These are phyloP conservation scores for Dothistroma pini DNA, from an alignment of 2,329 filamentous ascomycete genomes.

Conservation along the genomic window DNA sequence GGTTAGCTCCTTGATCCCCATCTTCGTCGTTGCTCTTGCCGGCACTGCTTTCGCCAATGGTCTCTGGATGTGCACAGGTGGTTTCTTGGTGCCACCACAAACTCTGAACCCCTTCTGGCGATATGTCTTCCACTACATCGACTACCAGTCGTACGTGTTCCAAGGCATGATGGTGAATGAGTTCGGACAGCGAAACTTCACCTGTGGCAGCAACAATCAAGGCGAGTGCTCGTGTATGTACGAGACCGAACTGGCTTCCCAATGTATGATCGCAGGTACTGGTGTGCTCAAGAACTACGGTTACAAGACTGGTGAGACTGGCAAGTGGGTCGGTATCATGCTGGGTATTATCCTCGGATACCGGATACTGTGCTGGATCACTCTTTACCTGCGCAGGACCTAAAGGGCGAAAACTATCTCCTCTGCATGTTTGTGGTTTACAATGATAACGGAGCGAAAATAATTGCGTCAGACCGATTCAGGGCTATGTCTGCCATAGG, in stretches of 20 bases:
- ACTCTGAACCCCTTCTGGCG: conserved; percentile 77
- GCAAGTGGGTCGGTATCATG: conserved; percentile 73
- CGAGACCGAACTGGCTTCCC: conserved; percentile 54
- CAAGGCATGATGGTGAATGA: conserved; percentile 91
- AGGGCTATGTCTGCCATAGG: neutral
- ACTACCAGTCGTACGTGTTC: conserved; percentile 81
- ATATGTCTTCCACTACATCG: conserved; percentile 82
- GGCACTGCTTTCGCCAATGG: conserved; percentile 80
- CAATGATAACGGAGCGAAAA: neutral
- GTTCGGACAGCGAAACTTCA: conserved; percentile 62
- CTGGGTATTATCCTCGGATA: conserved; percentile 72
- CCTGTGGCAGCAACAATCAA: conserved; percentile 47
- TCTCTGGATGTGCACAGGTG: conserved; percentile 79
- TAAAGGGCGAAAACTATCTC: conserved; percentile 13
- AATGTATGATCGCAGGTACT: conserved; percentile 68
- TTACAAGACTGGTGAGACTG: conserved; percentile 60
- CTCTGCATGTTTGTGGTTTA: conserved; percentile 4
- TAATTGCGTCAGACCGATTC: neutral
- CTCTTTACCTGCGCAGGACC: conserved; percentile 45
- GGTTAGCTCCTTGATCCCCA: conserved; percentile 65
- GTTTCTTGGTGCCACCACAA: conserved; percentile 69
- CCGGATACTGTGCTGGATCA: conserved; percentile 63
- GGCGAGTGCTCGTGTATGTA: conserved; percentile 67
- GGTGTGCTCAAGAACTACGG: conserved; percentile 68
- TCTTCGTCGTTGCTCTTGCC: conserved; percentile 74